Evolutionary conservation across 176 grass and related monocot species (phyloP).

Genomic region (Urochloa ruziziensis): DNA sequence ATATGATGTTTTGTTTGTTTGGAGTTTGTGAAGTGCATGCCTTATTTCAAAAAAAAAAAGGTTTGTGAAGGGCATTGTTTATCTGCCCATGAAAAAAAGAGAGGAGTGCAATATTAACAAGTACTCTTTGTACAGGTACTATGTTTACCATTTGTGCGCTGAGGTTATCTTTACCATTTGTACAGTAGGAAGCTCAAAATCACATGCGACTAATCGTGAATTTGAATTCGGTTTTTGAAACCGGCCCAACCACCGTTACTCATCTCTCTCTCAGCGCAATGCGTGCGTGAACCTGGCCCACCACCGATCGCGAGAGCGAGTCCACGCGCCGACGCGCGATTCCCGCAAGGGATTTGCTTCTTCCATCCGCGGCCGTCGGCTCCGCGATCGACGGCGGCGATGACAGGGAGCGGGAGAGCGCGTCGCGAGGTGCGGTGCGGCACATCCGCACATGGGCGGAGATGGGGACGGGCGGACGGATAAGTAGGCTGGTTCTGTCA

Average conservation of each 20-base stretch:
- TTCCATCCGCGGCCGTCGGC: background rate
- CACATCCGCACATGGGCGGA: too few species aligned
- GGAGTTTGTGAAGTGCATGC: too few species aligned
- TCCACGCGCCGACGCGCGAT: conserved; percentile 31
- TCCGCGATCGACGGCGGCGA: background rate
- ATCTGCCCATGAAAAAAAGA: too few species aligned
- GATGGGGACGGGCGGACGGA: background rate
- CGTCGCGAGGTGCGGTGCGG: background rate
- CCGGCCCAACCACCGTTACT: background rate
- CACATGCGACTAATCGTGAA: background rate
- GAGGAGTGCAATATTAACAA: too few species aligned
- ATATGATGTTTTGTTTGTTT: background rate
- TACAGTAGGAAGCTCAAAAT: too few species aligned
- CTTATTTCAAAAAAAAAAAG: too few species aligned
- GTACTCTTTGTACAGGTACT: too few species aligned
- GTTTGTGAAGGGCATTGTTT: too few species aligned
- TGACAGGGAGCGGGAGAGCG: background rate
- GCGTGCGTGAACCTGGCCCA: background rate
- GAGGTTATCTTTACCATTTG: too few species aligned
- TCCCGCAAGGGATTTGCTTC: background rate
- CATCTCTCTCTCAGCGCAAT: background rate
- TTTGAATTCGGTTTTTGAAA: background rate
- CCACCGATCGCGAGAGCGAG: background rate
- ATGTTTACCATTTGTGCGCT: too few species aligned
- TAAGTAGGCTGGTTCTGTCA: background rate